Base-by-base conservation (phyloP, 2,329 filamentous ascomycete species). In the Fusarium decemcellulare region DNA sequence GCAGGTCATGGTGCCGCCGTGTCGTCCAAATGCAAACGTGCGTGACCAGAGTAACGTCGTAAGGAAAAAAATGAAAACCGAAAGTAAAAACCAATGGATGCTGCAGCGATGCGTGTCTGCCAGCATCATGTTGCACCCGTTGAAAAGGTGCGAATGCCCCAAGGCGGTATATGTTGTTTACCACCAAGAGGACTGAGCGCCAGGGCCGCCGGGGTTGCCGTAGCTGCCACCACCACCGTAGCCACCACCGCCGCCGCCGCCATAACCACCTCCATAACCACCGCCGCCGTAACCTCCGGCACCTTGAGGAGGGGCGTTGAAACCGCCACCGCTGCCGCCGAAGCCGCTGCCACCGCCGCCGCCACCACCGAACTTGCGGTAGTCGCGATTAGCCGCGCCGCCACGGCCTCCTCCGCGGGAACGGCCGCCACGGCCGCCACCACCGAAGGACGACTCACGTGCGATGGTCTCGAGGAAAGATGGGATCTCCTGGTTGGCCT, bases 401-500 rank as follows among this genome's bases (percentile, higher is more conserved):
- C 94, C 91, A 67, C 92, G 87, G 68, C 92, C 88, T 70, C 90
- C 85, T 65, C 90, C 81, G 59, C 79, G 76, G 56, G 75, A 74
- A 51, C 88, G 83, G 63, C 91, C 86, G 59, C 91, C 82, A 59
- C 91, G 84, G 51, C 91, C 81, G 50, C 94, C 92, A 61, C 93
- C 92, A 61, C 93, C 93, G 73, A 90, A 97, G 75, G 93, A 93
- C 70, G 94, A 93, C 84, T 99, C 96, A 70, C 96, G 94, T 76
- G 96, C 95, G 83, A 99, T 97, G 78, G 93, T 97, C 88, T 99
- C 96, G 65, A 99, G 88, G 90, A 98, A 99, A 50, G 88, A 80
- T 34, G 96, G 96, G 68, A 98, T 90, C 78, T 99, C 96, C 83
- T 99, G 96, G 86, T 99, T 97, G 73, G 96, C 96, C 83, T 99